Conservation (phyloP, 768 basidiomycete species). For the Tephrocybe sp. region DNA sequence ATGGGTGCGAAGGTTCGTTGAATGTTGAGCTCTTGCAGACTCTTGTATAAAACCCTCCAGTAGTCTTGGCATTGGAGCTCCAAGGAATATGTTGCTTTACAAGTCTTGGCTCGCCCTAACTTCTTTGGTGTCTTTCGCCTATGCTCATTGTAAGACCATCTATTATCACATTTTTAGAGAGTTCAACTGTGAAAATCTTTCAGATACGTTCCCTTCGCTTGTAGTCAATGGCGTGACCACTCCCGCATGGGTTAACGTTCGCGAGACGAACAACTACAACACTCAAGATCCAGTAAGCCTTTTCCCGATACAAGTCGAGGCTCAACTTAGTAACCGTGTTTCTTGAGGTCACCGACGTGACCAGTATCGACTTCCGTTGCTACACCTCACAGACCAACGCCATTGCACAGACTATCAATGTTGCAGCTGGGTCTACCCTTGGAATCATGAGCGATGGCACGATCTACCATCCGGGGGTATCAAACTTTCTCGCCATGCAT, state of each 20-base stretch:
- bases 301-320: neutral
- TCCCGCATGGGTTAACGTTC: slow-evolving; percentile 38
- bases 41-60: slow-evolving; percentile 2
- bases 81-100: slow-evolving; percentile 10
- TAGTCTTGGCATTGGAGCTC: neutral
- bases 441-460: slow-evolving; percentile 39
- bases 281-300: slow-evolving; percentile 31
- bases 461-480: slow-evolving; percentile 47
- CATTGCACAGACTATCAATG: slow-evolving; percentile 39
- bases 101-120: slow-evolving; percentile 8
- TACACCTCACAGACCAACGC: slow-evolving; percentile 37
- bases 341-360: slow-evolving; percentile 9
- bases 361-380: slow-evolving; percentile 36
- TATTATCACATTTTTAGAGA: too few relatives aligned
- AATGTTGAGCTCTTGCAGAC: too few relatives aligned
- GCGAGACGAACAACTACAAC: slow-evolving; percentile 45
- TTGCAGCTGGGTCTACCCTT: slow-evolving; percentile 41
- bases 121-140: slow-evolving; percentile 3
- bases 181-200: neutral
- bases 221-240: slow-evolving; percentile 36
- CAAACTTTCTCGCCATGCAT: slow-evolving; percentile 4
- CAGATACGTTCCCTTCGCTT: slow-evolving; percentile 45
- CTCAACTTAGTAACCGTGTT: neutral
- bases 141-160: slow-evolving; percentile 13
- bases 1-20: neutral